phyloP scores from a whole-genome alignment of 2,329 filamentous ascomycete species.

The Aureobasidium vineae region DNA sequence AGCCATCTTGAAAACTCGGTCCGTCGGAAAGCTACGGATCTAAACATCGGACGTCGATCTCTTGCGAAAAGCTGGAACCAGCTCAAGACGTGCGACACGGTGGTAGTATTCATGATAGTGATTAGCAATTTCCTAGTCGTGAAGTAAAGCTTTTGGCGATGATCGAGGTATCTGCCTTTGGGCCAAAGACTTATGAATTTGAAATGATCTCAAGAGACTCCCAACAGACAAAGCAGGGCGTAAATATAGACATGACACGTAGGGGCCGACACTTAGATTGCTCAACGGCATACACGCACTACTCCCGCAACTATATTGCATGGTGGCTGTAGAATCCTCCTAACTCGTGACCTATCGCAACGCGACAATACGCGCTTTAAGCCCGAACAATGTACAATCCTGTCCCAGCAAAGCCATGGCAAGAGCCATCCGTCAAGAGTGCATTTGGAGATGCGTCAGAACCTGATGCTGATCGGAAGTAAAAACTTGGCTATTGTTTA shows the following conservation, averaged over 20 bases:
- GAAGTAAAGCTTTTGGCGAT: neutral
- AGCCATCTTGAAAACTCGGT: neutral
- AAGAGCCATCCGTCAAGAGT: too few species aligned
- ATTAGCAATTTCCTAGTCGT: neutral
- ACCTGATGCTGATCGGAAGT: too few species aligned
- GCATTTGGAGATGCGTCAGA: too few species aligned
- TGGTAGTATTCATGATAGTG: neutral
- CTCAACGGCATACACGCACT: neutral
- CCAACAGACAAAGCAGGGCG: neutral
- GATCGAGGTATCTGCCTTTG: neutral
- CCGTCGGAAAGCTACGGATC: neutral
- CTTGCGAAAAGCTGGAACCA: neutral
- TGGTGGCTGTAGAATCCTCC: neutral
- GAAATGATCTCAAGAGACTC: neutral
- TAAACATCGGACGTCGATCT: neutral
- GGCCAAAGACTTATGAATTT: neutral
- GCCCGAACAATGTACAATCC: neutral
- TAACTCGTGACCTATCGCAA: neutral
- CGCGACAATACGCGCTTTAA: neutral
- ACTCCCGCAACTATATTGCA: neutral
- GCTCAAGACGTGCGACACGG: neutral
- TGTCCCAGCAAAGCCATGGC: neutral
- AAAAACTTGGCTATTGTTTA: too few species aligned
- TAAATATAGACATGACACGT: conserved; percentile 4
- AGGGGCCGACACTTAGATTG: neutral